Conservation (phyloP, 2,329 filamentous ascomycete genomes). For the Pseudofabraea citricarpa region DNA sequence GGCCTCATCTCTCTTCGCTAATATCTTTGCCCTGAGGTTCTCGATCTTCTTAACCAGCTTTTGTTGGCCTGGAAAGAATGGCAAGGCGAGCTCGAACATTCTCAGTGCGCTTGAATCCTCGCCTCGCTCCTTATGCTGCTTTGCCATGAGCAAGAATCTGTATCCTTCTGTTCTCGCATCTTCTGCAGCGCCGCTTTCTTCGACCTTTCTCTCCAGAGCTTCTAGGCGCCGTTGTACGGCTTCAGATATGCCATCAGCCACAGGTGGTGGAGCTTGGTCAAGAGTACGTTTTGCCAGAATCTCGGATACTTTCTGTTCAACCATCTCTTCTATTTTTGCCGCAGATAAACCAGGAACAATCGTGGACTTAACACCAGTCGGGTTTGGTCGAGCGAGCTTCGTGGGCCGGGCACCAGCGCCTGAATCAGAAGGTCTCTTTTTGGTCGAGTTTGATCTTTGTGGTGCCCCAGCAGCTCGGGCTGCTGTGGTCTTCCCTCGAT, state of each 20-base stretch:
- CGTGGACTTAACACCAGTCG: conserved; percentile 21
- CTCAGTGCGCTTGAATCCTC: conserved; percentile 73
- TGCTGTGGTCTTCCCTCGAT: conserved; percentile 52
- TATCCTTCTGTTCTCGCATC: conserved; percentile 77
- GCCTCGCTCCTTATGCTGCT: conserved; percentile 81
- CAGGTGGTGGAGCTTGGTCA: conserved; percentile 43
- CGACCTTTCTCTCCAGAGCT: conserved; percentile 80
- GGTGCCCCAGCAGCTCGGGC: conserved; percentile 21
- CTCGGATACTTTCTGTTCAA: conserved; percentile 87
- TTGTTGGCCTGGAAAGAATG: conserved; percentile 80
- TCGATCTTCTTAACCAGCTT: conserved; percentile 71
- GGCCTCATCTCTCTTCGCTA: conserved; percentile 27
- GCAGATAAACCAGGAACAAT: conserved; percentile 52
- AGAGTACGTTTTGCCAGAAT: conserved; percentile 73
- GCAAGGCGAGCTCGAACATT: conserved; percentile 81
- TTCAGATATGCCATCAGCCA: conserved; percentile 56
- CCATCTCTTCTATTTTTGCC: conserved; percentile 81
- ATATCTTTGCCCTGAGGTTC: conserved; percentile 50
- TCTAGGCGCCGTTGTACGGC: conserved; percentile 78
- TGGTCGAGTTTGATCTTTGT: conserved; percentile 27
- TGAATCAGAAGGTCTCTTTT: conserved; percentile 28
- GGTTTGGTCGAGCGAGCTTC: conserved; percentile 39
- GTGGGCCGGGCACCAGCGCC: conserved; percentile 34
- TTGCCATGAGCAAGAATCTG: conserved; percentile 82
- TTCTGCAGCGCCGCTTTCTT: conserved; percentile 60